Base-by-base conservation (phyloP, 305 asterid genomes). In the Plantago lanceolata region DNA sequence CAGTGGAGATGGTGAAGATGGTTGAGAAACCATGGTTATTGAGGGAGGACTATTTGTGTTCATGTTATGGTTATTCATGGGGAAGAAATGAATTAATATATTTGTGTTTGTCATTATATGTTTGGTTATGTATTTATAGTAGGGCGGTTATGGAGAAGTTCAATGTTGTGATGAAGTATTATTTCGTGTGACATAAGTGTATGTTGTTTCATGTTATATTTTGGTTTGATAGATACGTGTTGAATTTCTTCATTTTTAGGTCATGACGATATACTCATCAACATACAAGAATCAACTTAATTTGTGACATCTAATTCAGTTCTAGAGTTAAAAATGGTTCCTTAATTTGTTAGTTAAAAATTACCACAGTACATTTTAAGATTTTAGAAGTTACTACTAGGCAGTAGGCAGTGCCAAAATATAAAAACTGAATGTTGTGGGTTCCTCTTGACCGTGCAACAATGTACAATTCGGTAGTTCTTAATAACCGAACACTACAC, bases 11-110 rank as follows among this genome's bases (percentile, higher is more conserved):
- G 61, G 48, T 19, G 64, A 29, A 13, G 66, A 24, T 19, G 16
- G 37, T 24, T 51, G 56, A 44, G 52, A 56, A 29, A 68, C 6
- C 64, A 50, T 5, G 61, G 44, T 58, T 15, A 19, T 12, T n/a
- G 13, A 8, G 19, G 45, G 26, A 40, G 33, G 51, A 59, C 5
- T 19, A 14, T 8, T 59, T 4, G 52, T 59, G 20, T 50, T 19
- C 21, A 40, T 59, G 12, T 40, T 11, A 18, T 59, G 19, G 45
- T 28, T 17, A 15, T 19, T 63, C 49, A 63, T 63, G 2, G 21
- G 5, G 16, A 17, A 0, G 2, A 26, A 7, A 1, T 18, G 14
- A 26, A 14, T 5, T 48, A 16, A 8, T 12, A 2, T 29, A 3
- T 51, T 63, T 28, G 17, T 5, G 17, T n/a, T 29, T 12, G 6